Evolutionary conservation across 345 rosid genomes (phyloP), one percentile per base, ranked within the genome.

Genomic region (Pseudoturritis turrita): DNA sequence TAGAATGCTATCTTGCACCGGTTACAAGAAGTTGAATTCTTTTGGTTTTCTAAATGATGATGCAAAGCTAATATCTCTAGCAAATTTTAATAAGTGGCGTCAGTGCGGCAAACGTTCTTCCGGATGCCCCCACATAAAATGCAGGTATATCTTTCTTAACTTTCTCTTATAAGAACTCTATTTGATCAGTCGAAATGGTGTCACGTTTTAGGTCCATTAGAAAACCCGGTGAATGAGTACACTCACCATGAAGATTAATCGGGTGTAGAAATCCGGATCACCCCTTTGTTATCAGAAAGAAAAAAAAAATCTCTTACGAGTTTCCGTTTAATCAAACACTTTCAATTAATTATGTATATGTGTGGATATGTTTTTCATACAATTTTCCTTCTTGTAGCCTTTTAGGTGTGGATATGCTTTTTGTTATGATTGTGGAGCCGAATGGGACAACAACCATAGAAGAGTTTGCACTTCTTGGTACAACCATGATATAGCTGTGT

Each of bases 381-480:
- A 12, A 25, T 3, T 50, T 52, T 52, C 35, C 2, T 52, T 10
- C 19, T 6, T 28, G 10, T 14, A 35, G 5, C 15, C 3, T 53
- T 53, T 41, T 68, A 81, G 84, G 61, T 82, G 86, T 65, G 84
- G 81, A 23, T 59, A 53, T 50, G 71, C 71, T 66, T 84, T 84
- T 40, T 84, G 86, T 73, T 82, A 82, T 37, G 70, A 63, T 2
- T 84, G 86, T 68, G 88, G 88, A 44, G 78, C 84, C 17, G 62
- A 78, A 31, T 84, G 82, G 59, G 3, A 53, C 37, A 15, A 7
- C 18, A 4, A 2, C 43, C 43, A 56, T 18, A 18, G 1, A 31
- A 18, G 43, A 33, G 3, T 8, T 56, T 56, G 62, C 62, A 2
- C 17, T 8, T 17, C 26, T 56, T 10, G 3, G 25, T 5, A 10